Evolutionary conservation across 2,329 filamentous ascomycete species (phyloP), one percentile per base, ranked within the genome.

Genomic region (Alternaria brassicae): DNA sequence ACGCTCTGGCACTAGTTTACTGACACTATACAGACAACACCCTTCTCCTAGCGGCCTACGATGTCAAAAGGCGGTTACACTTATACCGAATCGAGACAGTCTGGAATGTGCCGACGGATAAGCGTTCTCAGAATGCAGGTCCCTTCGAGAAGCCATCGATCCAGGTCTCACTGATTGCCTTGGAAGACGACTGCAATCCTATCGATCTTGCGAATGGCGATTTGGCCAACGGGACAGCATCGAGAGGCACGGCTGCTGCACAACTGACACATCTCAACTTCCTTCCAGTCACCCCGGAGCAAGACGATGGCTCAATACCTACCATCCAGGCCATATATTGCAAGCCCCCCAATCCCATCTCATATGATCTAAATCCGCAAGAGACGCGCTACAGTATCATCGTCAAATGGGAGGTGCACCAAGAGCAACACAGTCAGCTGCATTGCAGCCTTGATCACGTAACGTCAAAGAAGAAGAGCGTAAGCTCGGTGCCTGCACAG

Each of bases 391-490:
- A 90, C 67, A 96, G 89, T 66, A 85, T 93, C 39, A 83, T 98
- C 62, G 89, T 92, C 63, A 86, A 90, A 62, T 98, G 94, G 94
- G 89, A 95, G 67, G 75, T 94, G 9, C 83, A 85, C 30, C 87
- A 91, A 30, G 83, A 86, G 47, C 79, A 84, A n/a, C 87, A 89
- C 63, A 83, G 70, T 28, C 68, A 80, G 9, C 80, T 96, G 7
- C 91, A 95, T 72, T 80, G 89, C 2, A 90, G 89, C 12, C 94
- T 96, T 73, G 90, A 92, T 65, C 89, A 93, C 67, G 82, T 95
- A 25, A 86, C 88, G 7, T 83, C 84, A 41, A 86, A 89, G 67
- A 87, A 87, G 70, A 87, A 86, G 70, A 86, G 83, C 60, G 76
- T 77, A 45, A 72, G 80, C 64, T 75, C 72, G 27, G 69, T 72